Evolutionary conservation across 495 filamentous ascomycete genomes (phyloP), one percentile per base, ranked within the genome.

Genomic region (Daldinia decipiens): DNA sequence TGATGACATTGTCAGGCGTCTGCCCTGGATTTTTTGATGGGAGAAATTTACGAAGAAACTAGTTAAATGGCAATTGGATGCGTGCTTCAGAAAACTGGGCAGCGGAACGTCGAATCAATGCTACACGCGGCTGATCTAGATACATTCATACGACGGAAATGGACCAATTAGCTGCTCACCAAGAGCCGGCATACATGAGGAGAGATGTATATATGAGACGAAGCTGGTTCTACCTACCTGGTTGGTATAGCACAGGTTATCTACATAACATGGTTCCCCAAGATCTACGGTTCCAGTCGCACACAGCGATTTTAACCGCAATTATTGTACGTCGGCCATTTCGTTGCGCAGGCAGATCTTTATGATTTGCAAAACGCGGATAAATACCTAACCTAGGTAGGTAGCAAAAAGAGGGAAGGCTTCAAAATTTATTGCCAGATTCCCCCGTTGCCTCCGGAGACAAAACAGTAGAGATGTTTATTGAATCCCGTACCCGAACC

Each of bases 261-360:
- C 40, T 57, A 51, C 61, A 68, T 73, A 19, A 36, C 31, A 32
- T 36, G 31, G 53, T 59, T 65, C 61, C 56, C 65, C 65, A 68
- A 68, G 70, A 73, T 73, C 70, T 62, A 52, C 65, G 61, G 26
- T 53, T 52, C 53, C 65, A 50, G 53, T 62, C 70, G 64, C 70
- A 50, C 70, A 56, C 61, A 58, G 47, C 51, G 70, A 73, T 45
- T 73, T 73, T 73, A 73, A 62, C 70, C 70, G 70, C 43, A 51
- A 59, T 47, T 61, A 62, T 62, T 58, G 17, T 62, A 62, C 40
- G 67, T 50, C 54, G 27, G 26, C 65, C 64, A 36, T 61, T 65
- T 62, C 24, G 45, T 55, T 29, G 38, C 29, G 15, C 47, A 60
- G 29, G 59, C 36, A 61, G 56, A 62, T 65, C 61, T 31, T 11